Evolutionary conservation across 768 basidiomycete genomes (phyloP).

Genomic region (Termitomyces sp.): DNA sequence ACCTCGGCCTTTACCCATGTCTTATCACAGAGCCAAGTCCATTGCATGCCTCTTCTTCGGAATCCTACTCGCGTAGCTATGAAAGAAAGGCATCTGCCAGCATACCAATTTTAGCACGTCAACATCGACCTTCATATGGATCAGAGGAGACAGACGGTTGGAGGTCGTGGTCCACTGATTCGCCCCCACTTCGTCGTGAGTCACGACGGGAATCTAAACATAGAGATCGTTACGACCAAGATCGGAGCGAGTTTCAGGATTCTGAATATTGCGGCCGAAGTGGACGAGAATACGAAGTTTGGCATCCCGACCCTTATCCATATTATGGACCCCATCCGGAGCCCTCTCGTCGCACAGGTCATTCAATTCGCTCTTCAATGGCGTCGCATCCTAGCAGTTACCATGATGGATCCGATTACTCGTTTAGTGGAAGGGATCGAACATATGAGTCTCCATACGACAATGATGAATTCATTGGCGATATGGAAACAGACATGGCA

Average conservation of each 20-base stretch:
- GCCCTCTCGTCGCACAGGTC: conserved; percentile 8
- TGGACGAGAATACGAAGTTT: conserved; percentile 7
- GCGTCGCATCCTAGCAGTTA: conserved; percentile 13
- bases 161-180: conserved; percentile 12
- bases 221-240: conserved; percentile 7
- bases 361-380: conserved; percentile 11
- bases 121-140: conserved; percentile 8
- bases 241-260: conserved; percentile 7
- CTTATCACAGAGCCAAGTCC: conserved; percentile 4
- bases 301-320: conserved; percentile 3
- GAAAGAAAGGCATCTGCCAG: conserved; percentile 12
- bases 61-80: conserved; percentile 9
- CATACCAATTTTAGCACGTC: conserved; percentile 13
- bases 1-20: not conserved
- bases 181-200: conserved; percentile 6
- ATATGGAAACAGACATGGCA: conserved; percentile 9
- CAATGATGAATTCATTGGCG: conserved; percentile 16
- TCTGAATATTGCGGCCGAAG: conserved; percentile 7
- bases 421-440: conserved; percentile 16
- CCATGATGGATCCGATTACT: conserved; percentile 11
- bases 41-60: conserved; percentile 6
- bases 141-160: conserved; percentile 11
- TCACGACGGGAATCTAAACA: conserved; percentile 7
- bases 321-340: conserved; percentile 11
- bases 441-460: conserved; percentile 11